Evolutionary conservation across 805 yeast genomes (phyloP).

Genomic region (Metschnikowia proteae): DNA sequence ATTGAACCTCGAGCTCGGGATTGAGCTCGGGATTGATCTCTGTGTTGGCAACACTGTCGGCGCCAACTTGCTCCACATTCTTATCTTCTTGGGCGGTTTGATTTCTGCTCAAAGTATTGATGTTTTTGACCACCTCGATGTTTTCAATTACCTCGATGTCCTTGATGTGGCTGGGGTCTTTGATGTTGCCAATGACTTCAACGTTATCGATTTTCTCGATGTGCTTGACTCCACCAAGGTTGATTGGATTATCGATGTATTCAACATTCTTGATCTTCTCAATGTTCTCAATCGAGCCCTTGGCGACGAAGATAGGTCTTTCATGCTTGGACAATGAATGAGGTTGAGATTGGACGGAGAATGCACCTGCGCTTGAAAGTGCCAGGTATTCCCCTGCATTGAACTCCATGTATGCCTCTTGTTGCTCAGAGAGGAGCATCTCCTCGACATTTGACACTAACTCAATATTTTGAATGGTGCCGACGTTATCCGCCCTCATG

Average conservation of each 20-base stretch:
- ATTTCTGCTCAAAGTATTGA: background rate
- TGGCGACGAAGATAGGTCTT: background rate
- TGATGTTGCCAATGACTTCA: background rate
- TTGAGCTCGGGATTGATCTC: background rate
- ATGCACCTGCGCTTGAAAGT: no score
- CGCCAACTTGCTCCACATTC: background rate
- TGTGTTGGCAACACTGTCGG: background rate
- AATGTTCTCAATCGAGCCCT: background rate
- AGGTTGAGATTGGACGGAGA: background rate
- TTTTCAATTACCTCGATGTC: background rate
- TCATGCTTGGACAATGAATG: background rate
- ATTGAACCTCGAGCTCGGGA: background rate
- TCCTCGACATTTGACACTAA: background rate
- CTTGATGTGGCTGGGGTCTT: background rate
- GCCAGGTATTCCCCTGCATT: background rate
- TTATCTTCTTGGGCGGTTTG: background rate
- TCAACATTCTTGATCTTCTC: slow-evolving; percentile 2
- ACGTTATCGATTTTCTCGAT: slow-evolving; percentile 2
- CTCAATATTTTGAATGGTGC: slow-evolving; percentile 2
- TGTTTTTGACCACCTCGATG: background rate
- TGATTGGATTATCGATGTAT: background rate
- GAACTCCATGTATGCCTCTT: slow-evolving; percentile 1
- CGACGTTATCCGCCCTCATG: slow-evolving; percentile 1
- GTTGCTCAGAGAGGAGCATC: background rate
- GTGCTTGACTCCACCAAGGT: background rate